Evolutionary conservation across 805 yeast species (phyloP), one percentile per base, ranked within the genome.

Genomic region (Suhomyces xylopsoci): DNA sequence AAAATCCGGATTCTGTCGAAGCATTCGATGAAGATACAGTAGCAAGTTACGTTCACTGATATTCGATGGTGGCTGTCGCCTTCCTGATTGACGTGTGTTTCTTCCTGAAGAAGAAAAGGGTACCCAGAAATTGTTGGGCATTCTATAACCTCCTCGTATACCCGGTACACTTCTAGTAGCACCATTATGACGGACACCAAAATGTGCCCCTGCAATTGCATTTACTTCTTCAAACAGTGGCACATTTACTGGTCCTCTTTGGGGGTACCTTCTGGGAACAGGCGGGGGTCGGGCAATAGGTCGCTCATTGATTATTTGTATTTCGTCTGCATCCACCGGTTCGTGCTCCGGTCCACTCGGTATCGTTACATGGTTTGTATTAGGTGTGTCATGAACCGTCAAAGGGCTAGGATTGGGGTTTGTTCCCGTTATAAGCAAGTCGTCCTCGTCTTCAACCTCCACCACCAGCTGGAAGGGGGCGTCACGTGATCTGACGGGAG

Each of bases 271-370:
- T 8, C 28, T 22, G 7, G 43, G 8, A 40, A 40, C 43, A 10
- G 43, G 14, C 19, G 34, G 46, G 17, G 54, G 51, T 6, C 55
- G 26, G 3, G 47, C 51, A 12, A 58, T 45, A 12, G 66, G 63
- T 14, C 66, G 52, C 45, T 64, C 68, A 47, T 64, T 60, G 14
- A 65, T 41, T 19, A 66, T 60, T 53, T 63, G 56, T 9, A 66
- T 52, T 20, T 64, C 69, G 45, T 63, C 61, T 10, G 47, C 51
- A 19, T 44, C 52, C 12, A 38, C n/a, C 17, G 36, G 20, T 24
- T 42, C 47, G 7, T 19, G 9, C 10, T 20, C 24, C 14, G 26
- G 19, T 32, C 10, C 41, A 32, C 12, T 14, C 17, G 36, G 36
- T 32, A 32, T 42, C 25, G 14, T 19, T 5, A 8, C 12, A n/a